Conservation (phyloP, 2,329 filamentous ascomycete genomes). For the Myriosclerotinia scirpicola region DNA sequence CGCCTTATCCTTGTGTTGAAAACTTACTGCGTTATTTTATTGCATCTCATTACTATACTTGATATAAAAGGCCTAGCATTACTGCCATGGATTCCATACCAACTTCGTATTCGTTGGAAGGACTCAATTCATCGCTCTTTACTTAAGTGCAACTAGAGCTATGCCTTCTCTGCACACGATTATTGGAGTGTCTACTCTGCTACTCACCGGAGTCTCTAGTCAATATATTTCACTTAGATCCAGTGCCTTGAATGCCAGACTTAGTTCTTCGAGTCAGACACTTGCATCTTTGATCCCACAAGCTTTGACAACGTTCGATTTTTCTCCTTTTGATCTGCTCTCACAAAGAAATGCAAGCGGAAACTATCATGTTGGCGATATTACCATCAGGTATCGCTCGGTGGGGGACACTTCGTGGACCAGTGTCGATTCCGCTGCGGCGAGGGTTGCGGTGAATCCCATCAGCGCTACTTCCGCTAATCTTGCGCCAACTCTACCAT, state of each 20-base stretch:
- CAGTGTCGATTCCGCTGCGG: slow-evolving; percentile 48
- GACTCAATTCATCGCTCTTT: background rate
- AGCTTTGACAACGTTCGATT: slow-evolving; percentile 49
- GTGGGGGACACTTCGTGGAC: slow-evolving; percentile 46
- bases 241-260: slow-evolving; percentile 44
- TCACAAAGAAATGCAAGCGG: slow-evolving; percentile 49
- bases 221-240: slow-evolving; percentile 27
- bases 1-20: background rate
- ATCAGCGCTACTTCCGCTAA: slow-evolving; percentile 44
- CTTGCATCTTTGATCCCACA: slow-evolving; percentile 49
- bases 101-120: background rate
- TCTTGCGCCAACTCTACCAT: slow-evolving; percentile 46
- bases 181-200: slow-evolving; percentile 4
- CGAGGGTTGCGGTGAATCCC: slow-evolving; percentile 40
- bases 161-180: background rate
- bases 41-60: background rate
- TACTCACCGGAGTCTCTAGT: background rate
- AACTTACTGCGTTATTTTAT: background rate
- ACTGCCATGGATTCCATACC: background rate
- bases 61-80: background rate
- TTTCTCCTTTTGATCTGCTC: slow-evolving; percentile 54
- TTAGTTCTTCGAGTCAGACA: slow-evolving; percentile 49
- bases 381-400: slow-evolving; percentile 56
- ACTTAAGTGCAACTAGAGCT: background rate
- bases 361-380: slow-evolving; percentile 59